Base-by-base conservation (phyloP, 441 rosid species). In the Theobroma grandiflorum region DNA sequence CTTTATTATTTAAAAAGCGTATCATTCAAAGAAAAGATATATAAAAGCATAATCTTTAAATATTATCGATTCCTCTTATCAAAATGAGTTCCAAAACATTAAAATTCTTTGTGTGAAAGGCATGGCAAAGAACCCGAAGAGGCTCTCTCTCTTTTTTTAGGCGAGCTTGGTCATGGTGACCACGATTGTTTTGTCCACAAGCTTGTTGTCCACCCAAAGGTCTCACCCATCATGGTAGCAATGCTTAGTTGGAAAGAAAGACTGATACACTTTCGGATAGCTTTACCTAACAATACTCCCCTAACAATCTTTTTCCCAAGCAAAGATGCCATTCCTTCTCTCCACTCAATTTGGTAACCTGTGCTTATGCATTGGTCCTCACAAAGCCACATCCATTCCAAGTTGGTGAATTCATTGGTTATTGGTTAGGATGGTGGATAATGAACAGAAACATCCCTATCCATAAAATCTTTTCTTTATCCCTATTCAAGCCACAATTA, bases 191-290 rank as follows among this genome's bases (percentile, higher is more conserved):
- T 53, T 69, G 69, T 69, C 82, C 74, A 45, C 11, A 58, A 72
- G 59, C 69, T 47, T 26, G 1, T 18, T 78, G 82, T 58, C 73
- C 73, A 33, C 40, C 75, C 62, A 59, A 43, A 49, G 20, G 61
- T 12, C 47, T n/a, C 26, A 74, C n/a, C 3, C 14, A 62, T 50
- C 62, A 40, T 45, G 22, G n/a, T 15, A 50, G 37, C 38, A 63
- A 18, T 65, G 84, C 77, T 61, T 67, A 43, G 79, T 58, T 80
- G 85, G 85, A 83, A 68, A 55, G 74, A 45, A 74, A 66, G 26
- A 20, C 50, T 61, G 3, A 33, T 11, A 9, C 12, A 18, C 40
- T 43, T 50, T 43, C 40, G 63, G 45, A 18, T 55, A 37, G 52
- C 80, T 81, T 75, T 72, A 67, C 81, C 79, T 65, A 59, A 67